These are phyloP conservation scores for Amaranthus cruentus DNA, from an alignment of 148 eudicot genomes.

Conservation along the genomic window DNA sequence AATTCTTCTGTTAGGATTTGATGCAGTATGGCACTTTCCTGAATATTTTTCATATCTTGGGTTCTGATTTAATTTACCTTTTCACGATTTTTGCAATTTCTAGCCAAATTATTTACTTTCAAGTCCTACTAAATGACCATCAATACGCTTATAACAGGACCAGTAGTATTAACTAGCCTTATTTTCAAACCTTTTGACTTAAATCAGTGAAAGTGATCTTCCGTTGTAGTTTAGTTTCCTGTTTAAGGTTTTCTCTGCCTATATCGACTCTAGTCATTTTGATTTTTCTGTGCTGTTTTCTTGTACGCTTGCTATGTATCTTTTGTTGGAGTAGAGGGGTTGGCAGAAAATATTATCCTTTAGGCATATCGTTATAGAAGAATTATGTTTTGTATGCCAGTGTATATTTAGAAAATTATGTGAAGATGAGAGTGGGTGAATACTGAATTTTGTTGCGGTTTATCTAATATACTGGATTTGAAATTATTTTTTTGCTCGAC, in stretches of 20 bases:
- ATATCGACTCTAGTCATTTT: too few species aligned
- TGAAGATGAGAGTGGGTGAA: neutral
- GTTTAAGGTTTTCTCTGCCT: too few species aligned
- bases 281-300: neutral
- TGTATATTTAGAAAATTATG: neutral
- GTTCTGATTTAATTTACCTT: neutral
- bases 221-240: too few species aligned
- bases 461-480: neutral
- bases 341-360: neutral
- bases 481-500: neutral
- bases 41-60: neutral
- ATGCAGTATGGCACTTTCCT: neutral
- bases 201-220: too few species aligned
- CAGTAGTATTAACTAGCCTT: too few species aligned
- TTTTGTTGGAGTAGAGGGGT: neutral
- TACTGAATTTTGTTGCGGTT: neutral
- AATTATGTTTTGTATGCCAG: neutral
- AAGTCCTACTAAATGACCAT: too few species aligned
- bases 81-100: neutral
- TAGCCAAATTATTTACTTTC: neutral
- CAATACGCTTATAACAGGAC: too few species aligned
- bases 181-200: too few species aligned
- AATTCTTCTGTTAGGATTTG: conserved; percentile 1
- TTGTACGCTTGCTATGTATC: neutral
- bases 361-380: neutral